Evolutionary conservation across 1,284 basidiomycete genomes (phyloP), one percentile per base, ranked within the genome.

Genomic region (Irpex sp.): DNA sequence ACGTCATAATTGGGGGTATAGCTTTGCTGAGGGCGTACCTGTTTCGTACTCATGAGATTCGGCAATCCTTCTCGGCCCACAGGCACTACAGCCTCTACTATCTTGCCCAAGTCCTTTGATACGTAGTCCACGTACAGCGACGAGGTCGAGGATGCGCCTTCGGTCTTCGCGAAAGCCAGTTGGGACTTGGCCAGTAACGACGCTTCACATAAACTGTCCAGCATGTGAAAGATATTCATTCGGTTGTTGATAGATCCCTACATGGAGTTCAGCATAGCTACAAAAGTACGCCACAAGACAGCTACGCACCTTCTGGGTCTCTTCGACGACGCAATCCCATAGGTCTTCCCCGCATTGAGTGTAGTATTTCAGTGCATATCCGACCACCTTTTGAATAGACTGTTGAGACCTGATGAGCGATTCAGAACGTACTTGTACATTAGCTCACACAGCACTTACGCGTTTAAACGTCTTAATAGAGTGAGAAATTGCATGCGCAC

Each of bases 281-380:
- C 47, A 13, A 39, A 43, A 43, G 39, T 43, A 11, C 57, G 19
- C 11, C 36, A 56, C 8, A 17, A 56, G 11, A 59, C 8, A 36
- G 17, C 21, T 61, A 66, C 76, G 39, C 61, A 89, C 93, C 83
- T 93, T 95, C 72, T 87, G 88, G 67, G 90, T 93, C 78, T 97
- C 92, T 72, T 97, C 94, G 19, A 95, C 77, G 57, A 97, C 86
- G 71, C 95, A 97, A 67, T 96, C 94, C 95, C 95, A 98, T 3
- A 98, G 77, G 73, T 97, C 95, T 68, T 97, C 93, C 8, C 93
- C 92, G 64, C 92, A 95, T 58, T 83, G 80, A 1, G 87, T 78
- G 61, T 90, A 94, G 73, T 93, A 89, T 73, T 94, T 95, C 65
- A 97, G 80, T 1, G 94, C 93, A 71, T 90, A 97, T 1, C 84